Evolutionary conservation across 352 stramenopile species (phyloP), one percentile per base, ranked within the genome.

Genomic region (Phytophthora megakarya): DNA sequence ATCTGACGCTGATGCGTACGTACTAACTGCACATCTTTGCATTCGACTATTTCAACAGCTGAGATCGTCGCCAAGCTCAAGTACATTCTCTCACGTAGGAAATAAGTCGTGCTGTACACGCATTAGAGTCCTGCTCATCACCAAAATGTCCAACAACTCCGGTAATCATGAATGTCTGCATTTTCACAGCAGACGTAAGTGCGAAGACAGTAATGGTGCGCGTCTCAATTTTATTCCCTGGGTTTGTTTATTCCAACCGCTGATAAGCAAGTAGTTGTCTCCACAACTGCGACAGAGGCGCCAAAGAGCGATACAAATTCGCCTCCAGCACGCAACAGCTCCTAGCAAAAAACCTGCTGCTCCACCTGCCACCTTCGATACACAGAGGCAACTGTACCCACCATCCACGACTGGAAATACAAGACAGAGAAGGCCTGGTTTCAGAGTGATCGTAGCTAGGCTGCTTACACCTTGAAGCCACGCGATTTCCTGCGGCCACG

Each of bases 401-500:
- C 39, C 32, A 55, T 19, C 45, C 38, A 67, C 63, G 57, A 61
- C 56, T 26, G 40, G 48, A 78, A 59, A 25, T 44, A 63, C 70
- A 78, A 73, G 48, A 63, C 53, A 51, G 62, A 72, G 65, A 78
- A 78, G 50, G 52, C 61, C 61, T 73, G 66, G 66, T 72, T 50
- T 75, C 70, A 73, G 59, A 50, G 57, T 73, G 56, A 54, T 48
- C 18, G 51, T 45, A 40, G 56, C 66, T 66, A 73, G 22, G 43
- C 62, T 51, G 71, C 77, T 98, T 99, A 99, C 67, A 99, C 95
- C 96, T 99, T 99, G 96, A 99, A 99, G 76, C 98, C 97, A 92
- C 94, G 91, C 76, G 91, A 98, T 76, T 95, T 95, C 96, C 98
- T 97, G 83, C 97, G 97, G 93, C 97, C 97, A 98, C 98, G 97